Evolutionary conservation across 208 protist genomes (phyloP).

Genomic region (Spironucleus salmonicida): DNA sequence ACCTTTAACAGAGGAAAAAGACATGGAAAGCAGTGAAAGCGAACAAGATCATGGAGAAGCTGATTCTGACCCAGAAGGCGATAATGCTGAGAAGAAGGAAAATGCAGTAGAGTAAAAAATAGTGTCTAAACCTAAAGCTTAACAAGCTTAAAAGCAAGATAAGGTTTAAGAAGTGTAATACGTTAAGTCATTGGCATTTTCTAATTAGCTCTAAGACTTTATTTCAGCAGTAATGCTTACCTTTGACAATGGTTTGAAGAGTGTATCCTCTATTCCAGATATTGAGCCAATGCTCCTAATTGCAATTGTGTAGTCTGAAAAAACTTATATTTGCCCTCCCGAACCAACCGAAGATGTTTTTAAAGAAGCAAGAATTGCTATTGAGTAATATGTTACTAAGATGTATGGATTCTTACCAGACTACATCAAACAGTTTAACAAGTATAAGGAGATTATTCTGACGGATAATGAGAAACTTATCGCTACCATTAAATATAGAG

Average conservation of each 20-base stretch:
- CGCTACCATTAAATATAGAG: slow-evolving; percentile 3
- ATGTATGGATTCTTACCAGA: neutral
- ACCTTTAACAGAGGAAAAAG: no score
- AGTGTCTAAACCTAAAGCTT: no score
- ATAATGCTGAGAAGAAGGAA: no score
- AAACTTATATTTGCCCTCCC: neutral
- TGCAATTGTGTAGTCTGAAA: neutral
- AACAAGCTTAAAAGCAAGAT: neutral
- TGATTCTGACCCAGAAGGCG: no score
- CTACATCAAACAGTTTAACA: neutral
- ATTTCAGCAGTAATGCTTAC: neutral
- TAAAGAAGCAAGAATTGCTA: neutral
- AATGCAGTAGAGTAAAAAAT: no score
- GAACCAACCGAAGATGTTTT: neutral
- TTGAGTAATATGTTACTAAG: neutral
- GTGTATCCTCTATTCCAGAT: neutral
- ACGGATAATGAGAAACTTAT: slow-evolving; percentile 9
- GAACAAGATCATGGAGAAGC: no score
- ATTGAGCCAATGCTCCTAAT: neutral
- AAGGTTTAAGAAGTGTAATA: no score
- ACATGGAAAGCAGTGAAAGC: no score
- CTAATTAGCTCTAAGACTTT: slow-evolving; percentile 6
- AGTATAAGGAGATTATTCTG: slow-evolving; percentile 17
- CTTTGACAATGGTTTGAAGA: slow-evolving; percentile 4
- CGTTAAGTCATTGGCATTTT: neutral